Evolutionary conservation across 2,329 filamentous ascomycete species (phyloP), one percentile per base, ranked within the genome.

Genomic region (Elsinoe australis): DNA sequence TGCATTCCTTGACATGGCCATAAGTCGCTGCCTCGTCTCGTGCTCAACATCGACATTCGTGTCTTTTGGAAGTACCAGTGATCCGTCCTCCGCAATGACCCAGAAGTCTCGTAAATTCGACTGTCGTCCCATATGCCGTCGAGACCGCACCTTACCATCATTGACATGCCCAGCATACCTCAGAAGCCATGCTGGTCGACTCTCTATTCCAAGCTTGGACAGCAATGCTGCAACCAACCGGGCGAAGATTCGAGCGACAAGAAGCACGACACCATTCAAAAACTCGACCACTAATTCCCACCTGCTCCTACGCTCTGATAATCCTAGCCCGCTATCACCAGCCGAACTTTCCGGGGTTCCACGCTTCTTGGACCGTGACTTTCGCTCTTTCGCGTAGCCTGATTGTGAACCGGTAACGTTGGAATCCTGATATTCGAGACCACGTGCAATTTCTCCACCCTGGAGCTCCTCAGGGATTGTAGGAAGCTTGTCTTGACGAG

Each of bases 261-360:
- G 71, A 56, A 75, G 76, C 53, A 78, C 79, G 51, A 95, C 87
- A 42, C 83, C 83, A 49, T 82, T 72, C 47, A 94, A 69, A 58
- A 94, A 92, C 46, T 85, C 85, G 53, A 80, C 73, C 9, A 74
- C 87, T 68, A 85, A 80, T 51, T 83, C 73, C 85, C 86, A 89
- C 52, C 89, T 76, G 3, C 82, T 82, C 56, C 83, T 85, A 48
- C 87, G 75, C 60, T 92, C 87, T 10, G 84, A 74, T 5, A 87
- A 80, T 3, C 88, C 89, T 12, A 94, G 81, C 0, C 87, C 87
- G 41, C 81, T 67, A 35, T 70, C 66, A n/a, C 64, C 55, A 18
- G 64, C 61, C 5, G 59, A 53, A 14, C 61, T 54, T 26, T 56
- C 50, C 2, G 50, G 51, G n/a, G 49, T 56, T 9, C 58, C 54